Base-by-base conservation (phyloP, 805 yeast species). In the Lachancea lanzarotensis region DNA sequence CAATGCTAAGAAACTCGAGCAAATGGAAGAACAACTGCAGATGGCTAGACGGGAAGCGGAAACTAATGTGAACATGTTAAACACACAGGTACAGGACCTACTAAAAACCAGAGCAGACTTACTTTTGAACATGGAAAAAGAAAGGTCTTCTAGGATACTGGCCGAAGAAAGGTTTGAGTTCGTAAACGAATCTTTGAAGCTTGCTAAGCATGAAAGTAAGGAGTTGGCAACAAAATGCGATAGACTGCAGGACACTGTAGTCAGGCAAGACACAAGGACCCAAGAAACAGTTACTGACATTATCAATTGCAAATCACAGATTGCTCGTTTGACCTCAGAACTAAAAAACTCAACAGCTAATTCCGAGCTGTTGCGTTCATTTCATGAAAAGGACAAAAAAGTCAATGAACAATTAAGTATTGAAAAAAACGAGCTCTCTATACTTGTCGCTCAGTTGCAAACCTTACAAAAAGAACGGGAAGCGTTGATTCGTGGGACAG, bases 401-500 rank as follows among this genome's bases (percentile, higher is more conserved):
- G 87, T 84, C 49, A 71, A 79, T 35, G 63, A 66, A 7, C 73
- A 69, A 25, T 63, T 84, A 45, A 65, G 71, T 37, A 71, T 72
- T 2, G 95, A 88, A 56, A 79, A 77, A 53, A 62, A 73, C 5
- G 72, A 77, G 42, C 65, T 86, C 34, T 80, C 74, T 52, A 72
- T 76, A 3, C 68, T 81, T 46, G 72, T 84, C 9, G 60, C 74
- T 7, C 82, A 75, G 53, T 64, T 86, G 37, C 91, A 85, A 60
- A 56, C 78, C 2, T 57, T 78, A 33, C 78, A 79, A 45, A 71
- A 71, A 42, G 90, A 85, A 56, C 72, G 89, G 43, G 84, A 82
- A 41, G 52, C 63, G 1, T 66, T 76, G 5, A 70, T 75, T 38
- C 57, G 66, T 17, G 81, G 78, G 32, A 56, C 81, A 3, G 70